Conservation (phyloP, 2,329 filamentous ascomycete genomes). For the Cercospora sp. region DNA sequence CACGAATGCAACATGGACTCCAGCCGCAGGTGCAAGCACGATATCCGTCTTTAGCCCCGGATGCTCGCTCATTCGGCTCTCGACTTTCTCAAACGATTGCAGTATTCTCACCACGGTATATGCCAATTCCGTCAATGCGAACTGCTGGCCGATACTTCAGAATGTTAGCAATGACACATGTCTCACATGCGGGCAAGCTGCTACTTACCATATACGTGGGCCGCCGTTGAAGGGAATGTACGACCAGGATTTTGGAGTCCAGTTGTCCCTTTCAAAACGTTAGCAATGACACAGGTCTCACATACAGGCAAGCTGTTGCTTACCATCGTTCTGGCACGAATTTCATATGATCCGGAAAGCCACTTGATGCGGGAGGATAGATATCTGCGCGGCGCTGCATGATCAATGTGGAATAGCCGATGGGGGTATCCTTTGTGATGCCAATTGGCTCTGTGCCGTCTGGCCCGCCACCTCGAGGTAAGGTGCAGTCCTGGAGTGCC, state of each 20-base stretch:
- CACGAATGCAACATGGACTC: constrained; percentile 44
- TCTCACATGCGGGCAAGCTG: not conserved
- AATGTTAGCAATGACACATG: not conserved
- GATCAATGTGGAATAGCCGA: constrained; percentile 50
- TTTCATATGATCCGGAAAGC: constrained; percentile 43
- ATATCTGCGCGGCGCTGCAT: constrained; percentile 54
- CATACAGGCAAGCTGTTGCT: not conserved
- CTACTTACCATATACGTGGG: constrained; percentile 47
- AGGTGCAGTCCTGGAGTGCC: constrained; percentile 49
- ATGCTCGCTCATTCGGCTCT: constrained; percentile 39
- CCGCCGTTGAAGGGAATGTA: constrained; percentile 53
- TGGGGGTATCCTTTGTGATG: constrained; percentile 44
- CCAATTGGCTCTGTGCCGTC: constrained; percentile 49
- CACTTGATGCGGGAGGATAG: constrained; percentile 44
- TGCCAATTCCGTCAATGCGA: constrained; percentile 53
- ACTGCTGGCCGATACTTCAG: constrained; percentile 48
- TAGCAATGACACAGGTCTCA: not conserved
- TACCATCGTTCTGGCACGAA: constrained; percentile 54
- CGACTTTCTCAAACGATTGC: constrained; percentile 47
- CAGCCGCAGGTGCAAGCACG: constrained; percentile 48
- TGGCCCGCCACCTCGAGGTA: constrained; percentile 51
- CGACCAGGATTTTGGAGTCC: constrained; percentile 53
- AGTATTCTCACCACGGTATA: constrained; percentile 51
- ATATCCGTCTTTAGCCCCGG: constrained; percentile 51
- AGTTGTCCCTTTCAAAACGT: constrained; percentile 36